A percentile compares a stretch with the other conserved stretches of the same genome.
phyloP scores from a whole-genome alignment of 495 filamentous ascomycete genomes.

The Xylaria flabelliformis region DNA sequence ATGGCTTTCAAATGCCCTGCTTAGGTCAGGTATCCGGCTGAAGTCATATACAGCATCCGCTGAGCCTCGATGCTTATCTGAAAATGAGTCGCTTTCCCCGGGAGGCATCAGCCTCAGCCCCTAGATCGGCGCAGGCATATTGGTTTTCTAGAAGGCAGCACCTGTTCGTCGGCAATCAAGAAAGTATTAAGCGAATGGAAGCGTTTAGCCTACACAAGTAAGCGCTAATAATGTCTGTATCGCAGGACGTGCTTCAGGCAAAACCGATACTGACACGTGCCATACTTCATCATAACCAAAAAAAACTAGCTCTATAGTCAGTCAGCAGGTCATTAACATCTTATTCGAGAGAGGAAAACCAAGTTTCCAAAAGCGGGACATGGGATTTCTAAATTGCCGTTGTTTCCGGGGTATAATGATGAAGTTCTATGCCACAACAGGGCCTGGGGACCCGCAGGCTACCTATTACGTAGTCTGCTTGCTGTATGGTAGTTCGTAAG shows the following conservation, averaged over 20 bases:
- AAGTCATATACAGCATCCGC: not conserved
- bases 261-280: not conserved
- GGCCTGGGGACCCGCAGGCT: not conserved
- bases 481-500: not conserved
- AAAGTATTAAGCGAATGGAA: not conserved
- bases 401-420: not conserved
- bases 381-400: slow-evolving; percentile 7
- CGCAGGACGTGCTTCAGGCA: not conserved
- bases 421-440: not conserved
- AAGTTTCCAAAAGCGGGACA: slow-evolving; percentile 11
- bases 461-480: not conserved
- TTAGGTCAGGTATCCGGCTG: not conserved
- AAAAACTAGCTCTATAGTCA: not conserved
- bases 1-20: not conserved
- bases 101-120: slow-evolving; percentile 6
- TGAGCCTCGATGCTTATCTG: not conserved
- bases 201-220: not conserved
- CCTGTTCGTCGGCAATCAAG: not conserved
- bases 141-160: not conserved
- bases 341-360: not conserved
- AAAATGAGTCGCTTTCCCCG: not conserved
- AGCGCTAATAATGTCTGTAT: not conserved
- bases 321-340: not conserved
- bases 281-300: not conserved
- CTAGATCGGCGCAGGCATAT: not conserved